Evolutionary conservation across 129 eudicot genomes (phyloP).

Genomic region (Silybum marianum): DNA sequence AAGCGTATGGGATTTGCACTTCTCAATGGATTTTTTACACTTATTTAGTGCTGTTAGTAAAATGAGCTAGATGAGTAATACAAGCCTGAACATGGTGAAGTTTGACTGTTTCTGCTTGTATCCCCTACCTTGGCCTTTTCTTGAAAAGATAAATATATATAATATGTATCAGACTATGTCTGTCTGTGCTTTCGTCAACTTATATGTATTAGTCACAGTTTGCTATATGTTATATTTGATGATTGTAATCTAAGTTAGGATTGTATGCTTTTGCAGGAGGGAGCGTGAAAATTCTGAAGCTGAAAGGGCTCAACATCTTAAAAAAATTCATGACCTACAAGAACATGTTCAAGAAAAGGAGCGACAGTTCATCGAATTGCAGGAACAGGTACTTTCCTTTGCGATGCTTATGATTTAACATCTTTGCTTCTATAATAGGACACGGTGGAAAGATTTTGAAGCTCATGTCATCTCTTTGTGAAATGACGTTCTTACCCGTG

Average conservation of each 20-base stretch:
- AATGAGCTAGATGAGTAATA: background rate
- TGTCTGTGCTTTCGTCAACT: background rate
- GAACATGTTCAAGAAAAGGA: constrained; percentile 92
- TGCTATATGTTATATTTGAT: constrained; percentile 5
- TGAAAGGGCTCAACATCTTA: constrained; percentile 82
- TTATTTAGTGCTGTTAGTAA: background rate
- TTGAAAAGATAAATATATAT: background rate
- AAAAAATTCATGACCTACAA: constrained; percentile 90
- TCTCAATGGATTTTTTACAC: background rate
- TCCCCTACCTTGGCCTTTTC: background rate
- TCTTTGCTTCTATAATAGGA: background rate
- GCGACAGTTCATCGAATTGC: constrained; percentile 70
- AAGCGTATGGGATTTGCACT: background rate
- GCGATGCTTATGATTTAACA: background rate
- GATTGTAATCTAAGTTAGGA: background rate
- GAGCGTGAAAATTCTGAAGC: constrained; percentile 87
- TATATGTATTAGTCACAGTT: background rate
- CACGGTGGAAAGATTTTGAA: background rate
- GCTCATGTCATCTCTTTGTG: constrained; percentile 8
- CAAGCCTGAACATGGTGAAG: background rate
- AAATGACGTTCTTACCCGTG: background rate
- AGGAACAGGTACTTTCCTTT: constrained; percentile 70
- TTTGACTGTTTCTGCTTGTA: background rate
- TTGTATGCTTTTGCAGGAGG: constrained; percentile 55
- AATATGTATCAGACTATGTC: background rate